Evolutionary conservation across 306 rosid genomes (phyloP).

Genomic region (Citrullus amarus): DNA sequence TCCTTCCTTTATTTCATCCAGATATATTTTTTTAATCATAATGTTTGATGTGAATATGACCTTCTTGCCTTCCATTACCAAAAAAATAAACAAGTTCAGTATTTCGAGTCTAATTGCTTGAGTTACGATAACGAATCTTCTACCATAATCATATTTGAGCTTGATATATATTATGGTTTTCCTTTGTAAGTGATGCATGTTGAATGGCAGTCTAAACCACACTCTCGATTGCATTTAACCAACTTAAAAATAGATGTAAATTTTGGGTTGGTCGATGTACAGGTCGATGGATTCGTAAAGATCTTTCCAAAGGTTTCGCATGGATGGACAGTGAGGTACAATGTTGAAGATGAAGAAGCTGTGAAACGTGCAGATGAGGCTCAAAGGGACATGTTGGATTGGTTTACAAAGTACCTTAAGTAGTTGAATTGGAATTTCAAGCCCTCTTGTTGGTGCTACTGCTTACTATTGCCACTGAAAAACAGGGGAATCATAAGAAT

Average conservation of each 20-base stretch:
- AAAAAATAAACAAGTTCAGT: neutral
- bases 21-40: neutral
- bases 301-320: constrained; percentile 43
- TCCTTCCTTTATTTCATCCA: neutral
- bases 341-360: constrained; percentile 29
- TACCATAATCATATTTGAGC: neutral
- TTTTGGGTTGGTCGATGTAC: neutral
- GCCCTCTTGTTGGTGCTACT: neutral
- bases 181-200: neutral
- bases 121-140: neutral
- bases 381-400: constrained; percentile 45
- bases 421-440: neutral
- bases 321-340: constrained; percentile 50
- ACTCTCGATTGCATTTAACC: neutral
- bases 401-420: constrained; percentile 25
- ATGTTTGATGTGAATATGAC: neutral
- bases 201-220: neutral
- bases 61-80: neutral
- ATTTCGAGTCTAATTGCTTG: neutral
- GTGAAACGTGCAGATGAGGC: constrained; percentile 56
- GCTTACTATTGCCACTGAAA: too few relatives aligned
- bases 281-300: constrained; percentile 49
- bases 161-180: neutral
- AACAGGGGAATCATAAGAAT: too few relatives aligned
- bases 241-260: neutral